Evolutionary conservation across 2,329 filamentous ascomycete species (phyloP).

Genomic region (Aspergillus pseudoviridinutans): DNA sequence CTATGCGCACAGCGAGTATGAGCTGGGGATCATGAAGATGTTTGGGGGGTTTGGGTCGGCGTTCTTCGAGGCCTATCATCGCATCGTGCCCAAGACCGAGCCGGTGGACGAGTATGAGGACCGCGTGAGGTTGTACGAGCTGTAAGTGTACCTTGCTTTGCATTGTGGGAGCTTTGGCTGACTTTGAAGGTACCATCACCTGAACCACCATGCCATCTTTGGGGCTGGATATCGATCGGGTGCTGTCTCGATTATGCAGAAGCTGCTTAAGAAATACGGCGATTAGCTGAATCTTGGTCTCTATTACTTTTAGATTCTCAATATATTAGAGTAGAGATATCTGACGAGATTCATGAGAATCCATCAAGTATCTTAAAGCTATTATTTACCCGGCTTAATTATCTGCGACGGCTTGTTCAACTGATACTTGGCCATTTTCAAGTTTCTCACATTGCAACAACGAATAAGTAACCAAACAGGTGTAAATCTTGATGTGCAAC

Average conservation of each 20-base stretch:
- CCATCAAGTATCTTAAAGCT: neutral
- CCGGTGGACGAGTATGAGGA: conserved; percentile 82
- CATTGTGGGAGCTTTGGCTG: conserved; percentile 3
- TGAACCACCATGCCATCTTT: conserved; percentile 86
- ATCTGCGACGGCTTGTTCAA: neutral
- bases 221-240: conserved; percentile 72
- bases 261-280: conserved; percentile 68
- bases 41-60: conserved; percentile 76
- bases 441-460: neutral
- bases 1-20: conserved; percentile 86
- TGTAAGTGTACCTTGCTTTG: conserved; percentile 52
- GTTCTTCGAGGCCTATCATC: conserved; percentile 76
- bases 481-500: neutral
- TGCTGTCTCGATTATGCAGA: conserved; percentile 75
- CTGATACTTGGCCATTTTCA: neutral
- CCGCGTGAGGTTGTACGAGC: conserved; percentile 72
- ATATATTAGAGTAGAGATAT: neutral
- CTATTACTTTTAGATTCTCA: neutral
- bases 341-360: neutral
- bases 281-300: neutral
- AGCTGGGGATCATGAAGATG: conserved; percentile 93
- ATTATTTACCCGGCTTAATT: neutral
- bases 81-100: conserved; percentile 71
- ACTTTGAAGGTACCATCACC: conserved; percentile 68
- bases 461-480: too few species aligned